Evolutionary conservation across 2,329 filamentous ascomycete genomes (phyloP), one percentile per base, ranked within the genome.

Genomic region (Endoconidiophora laricicola): DNA sequence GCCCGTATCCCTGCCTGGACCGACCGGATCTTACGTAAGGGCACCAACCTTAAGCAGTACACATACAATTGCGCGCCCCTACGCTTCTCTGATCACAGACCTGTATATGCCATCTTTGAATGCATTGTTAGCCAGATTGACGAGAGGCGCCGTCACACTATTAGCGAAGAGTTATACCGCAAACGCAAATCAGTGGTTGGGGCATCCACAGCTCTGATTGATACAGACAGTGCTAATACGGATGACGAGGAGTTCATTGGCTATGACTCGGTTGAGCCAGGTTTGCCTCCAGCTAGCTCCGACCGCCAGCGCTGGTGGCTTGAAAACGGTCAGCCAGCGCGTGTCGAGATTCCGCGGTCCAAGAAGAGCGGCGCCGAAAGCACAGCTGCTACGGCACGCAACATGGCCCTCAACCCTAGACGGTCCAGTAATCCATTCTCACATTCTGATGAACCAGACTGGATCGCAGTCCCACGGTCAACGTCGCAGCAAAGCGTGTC

Each of bases 1-100:
- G 79, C 82, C 49, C 81, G 91, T 14, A 95, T 96, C 55, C 91
- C 91, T 2, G 91, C 91, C 0, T 98, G 91, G 91, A 95, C 88
- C 54, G 91, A 98, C 64, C 83, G 91, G 37, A 83, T 98, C 43
- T 68, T 98, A 6, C 81, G 85, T 53, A 93, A 88, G 66, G 91
- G 91, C 6, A 69, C 76, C 53, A 88, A 86, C 57, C 73, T 98
- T 36, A 79, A 80, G 40, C 91, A 96, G 61, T 69, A 83, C 9
- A 74, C 83, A 29, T 98, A 98, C 64, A 77, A 85, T 59, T 81
- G 77, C 48, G 87, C 88, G 3, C 80, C 86, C 26, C 69, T 98
- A 36, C 77, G 74, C 10, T 94, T 96, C 62, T 98, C 91, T 0
- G 91, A 98, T 60, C 91, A 98, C 63, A 77, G 88, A n/a, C 91